Evolutionary conservation across 768 basidiomycete species (phyloP).

Genomic region (Polyporus arcularius): DNA sequence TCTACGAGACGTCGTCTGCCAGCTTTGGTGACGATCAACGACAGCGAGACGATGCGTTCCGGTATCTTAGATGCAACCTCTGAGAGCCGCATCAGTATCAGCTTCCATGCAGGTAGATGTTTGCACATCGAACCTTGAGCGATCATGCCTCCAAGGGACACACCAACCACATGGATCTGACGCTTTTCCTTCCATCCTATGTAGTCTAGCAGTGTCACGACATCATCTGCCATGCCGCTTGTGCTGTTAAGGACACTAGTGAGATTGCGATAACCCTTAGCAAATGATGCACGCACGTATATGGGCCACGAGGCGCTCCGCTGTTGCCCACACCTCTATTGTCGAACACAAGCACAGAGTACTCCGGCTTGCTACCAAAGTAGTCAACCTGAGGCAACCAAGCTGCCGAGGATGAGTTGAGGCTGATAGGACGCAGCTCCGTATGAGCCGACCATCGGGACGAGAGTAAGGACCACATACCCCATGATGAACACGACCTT

Average conservation of each 20-base stretch:
- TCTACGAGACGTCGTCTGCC: conserved; percentile 61
- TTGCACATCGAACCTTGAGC: conserved; percentile 54
- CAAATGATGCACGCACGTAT: conserved; percentile 54
- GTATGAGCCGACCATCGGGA: background rate
- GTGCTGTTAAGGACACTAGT: conserved; percentile 46
- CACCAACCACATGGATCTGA: conserved; percentile 69
- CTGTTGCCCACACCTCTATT: conserved; percentile 85
- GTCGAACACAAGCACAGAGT: conserved; percentile 74
- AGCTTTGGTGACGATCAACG: conserved; percentile 69
- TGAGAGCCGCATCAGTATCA: conserved; percentile 29
- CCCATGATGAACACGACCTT: conserved; percentile 84
- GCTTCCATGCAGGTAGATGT: background rate
- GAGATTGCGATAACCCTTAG: background rate
- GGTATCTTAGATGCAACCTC: conserved; percentile 72
- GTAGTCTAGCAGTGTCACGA: conserved; percentile 63
- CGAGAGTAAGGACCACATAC: conserved; percentile 23
- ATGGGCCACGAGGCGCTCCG: conserved; percentile 69
- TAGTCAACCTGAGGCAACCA: conserved; percentile 68
- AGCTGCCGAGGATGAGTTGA: conserved; percentile 63
- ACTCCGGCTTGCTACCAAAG: conserved; percentile 56
- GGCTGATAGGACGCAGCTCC: conserved; percentile 31
- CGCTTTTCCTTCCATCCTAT: conserved; percentile 68
- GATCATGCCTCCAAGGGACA: conserved; percentile 85
- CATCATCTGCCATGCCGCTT: conserved; percentile 77
- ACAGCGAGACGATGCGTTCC: conserved; percentile 64